These are phyloP conservation scores for Epichloe baconii DNA, from an alignment of 2,329 filamentous ascomycete genomes.

Conservation along the genomic window DNA sequence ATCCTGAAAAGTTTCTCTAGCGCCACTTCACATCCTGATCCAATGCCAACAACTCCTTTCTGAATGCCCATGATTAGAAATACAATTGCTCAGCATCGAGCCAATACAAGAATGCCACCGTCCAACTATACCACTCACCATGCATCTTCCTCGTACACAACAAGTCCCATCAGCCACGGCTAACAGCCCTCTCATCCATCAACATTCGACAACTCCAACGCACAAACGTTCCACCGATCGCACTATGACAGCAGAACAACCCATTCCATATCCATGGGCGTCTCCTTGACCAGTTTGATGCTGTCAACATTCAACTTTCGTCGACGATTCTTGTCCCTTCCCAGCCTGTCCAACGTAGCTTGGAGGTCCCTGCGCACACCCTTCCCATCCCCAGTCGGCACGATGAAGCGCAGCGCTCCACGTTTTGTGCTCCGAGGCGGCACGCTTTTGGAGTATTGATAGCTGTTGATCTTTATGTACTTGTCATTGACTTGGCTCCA, in stretches of 20 bases:
- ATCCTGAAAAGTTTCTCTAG: too few species aligned
- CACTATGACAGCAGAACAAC: background rate
- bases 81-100: too few species aligned
- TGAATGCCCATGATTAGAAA: too few species aligned
- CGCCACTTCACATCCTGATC: too few species aligned
- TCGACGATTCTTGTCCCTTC: background rate
- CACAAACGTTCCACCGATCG: background rate
- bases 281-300: background rate
- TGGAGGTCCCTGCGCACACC: background rate
- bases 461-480: conserved; percentile 7
- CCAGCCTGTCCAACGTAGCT: background rate
- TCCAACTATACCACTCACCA: too few species aligned
- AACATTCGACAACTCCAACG: background rate
- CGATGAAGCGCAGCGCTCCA: background rate
- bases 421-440: background rate
- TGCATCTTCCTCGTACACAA: too few species aligned
- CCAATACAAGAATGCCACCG: too few species aligned
- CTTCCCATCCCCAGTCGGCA: background rate
- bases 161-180: too few species aligned
- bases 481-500: conserved; percentile 6
- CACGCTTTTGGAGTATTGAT: conserved; percentile 1
- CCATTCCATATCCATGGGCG: background rate
- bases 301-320: background rate
- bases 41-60: too few species aligned
- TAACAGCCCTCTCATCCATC: background rate